phyloP scores from a whole-genome alignment of 129 eudicot species.

The Apium graveolens region DNA sequence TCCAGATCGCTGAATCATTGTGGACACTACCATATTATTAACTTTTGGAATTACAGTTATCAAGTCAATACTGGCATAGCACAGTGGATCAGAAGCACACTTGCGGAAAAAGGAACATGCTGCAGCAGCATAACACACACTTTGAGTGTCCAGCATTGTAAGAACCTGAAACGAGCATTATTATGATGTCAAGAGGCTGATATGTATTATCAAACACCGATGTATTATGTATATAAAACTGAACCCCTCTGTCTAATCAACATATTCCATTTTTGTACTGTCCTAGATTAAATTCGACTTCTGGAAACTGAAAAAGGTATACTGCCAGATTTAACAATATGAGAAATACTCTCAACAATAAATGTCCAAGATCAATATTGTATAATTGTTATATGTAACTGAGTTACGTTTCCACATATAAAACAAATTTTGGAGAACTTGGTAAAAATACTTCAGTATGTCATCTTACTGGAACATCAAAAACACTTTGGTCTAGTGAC shows the following conservation, averaged over 20 bases:
- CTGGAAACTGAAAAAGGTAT: neutral
- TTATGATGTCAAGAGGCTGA: neutral
- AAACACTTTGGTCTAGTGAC: too few species aligned
- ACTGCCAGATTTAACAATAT: neutral
- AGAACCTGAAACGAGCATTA: constrained; percentile 43
- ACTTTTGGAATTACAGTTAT: constrained; percentile 58
- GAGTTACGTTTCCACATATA: neutral
- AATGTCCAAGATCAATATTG: neutral
- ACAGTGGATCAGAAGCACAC: constrained; percentile 63
- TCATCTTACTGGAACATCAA: neutral
- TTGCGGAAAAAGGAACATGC: constrained; percentile 62
- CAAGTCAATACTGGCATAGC: constrained; percentile 61
- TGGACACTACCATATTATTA: constrained; percentile 51
- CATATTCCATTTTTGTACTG: neutral
- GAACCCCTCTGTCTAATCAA: too few species aligned
- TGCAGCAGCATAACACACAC: constrained; percentile 57
- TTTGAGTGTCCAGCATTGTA: constrained; percentile 62
- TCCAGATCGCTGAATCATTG: constrained; percentile 76
- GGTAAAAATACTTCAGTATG: too few species aligned
- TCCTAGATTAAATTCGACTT: neutral
- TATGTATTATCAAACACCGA: neutral
- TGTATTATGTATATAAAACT: neutral
- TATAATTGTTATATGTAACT: neutral
- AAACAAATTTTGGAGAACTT: too few species aligned
- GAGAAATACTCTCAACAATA: neutral